Percentiles rank a stretch among this genome's conserved stretches.
Evolutionary conservation across 805 yeast species (phyloP).

Genomic region (Geotrichum ghanense): DNA sequence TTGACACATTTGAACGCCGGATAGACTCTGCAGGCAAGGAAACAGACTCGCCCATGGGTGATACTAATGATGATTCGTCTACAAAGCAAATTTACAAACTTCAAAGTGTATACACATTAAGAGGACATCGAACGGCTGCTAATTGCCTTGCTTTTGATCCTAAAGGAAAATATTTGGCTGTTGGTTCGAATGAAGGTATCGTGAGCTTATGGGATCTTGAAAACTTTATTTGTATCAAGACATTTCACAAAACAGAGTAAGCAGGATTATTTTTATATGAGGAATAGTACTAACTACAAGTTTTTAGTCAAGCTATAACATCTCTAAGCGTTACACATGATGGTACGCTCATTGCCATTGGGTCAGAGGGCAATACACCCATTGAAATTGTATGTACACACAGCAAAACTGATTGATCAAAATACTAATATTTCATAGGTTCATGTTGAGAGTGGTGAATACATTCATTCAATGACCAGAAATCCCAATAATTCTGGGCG

Average conservation of each 20-base stretch:
- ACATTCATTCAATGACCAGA: constrained; percentile 12
- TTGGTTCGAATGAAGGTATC: constrained; percentile 49
- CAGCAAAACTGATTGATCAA: not conserved
- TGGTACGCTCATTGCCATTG: constrained; percentile 35
- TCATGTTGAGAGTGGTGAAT: constrained; percentile 24
- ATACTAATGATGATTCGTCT: constrained; percentile 5
- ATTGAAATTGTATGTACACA: constrained; percentile 26
- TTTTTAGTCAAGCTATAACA: constrained; percentile 28
- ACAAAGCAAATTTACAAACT: not conserved
- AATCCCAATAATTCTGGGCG: constrained; percentile 15
- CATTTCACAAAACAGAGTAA: constrained; percentile 23
- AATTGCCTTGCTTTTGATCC: constrained; percentile 41
- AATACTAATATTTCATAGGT: not conserved
- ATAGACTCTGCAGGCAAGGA: too few relatives aligned
- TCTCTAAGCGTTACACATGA: constrained; percentile 33
- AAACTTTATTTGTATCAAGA: constrained; percentile 29
- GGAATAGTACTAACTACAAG: constrained; percentile 1
- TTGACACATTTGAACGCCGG: not conserved
- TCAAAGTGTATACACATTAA: constrained; percentile 17
- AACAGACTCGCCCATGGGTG: not conserved
- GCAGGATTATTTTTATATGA: constrained; percentile 23
- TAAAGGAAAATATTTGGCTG: constrained; percentile 36
- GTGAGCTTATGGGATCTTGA: constrained; percentile 38
- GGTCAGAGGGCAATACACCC: constrained; percentile 31
- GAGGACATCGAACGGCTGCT: constrained; percentile 41